Percentiles rank a stretch among this genome's conserved stretches.
Evolutionary conservation across 495 filamentous ascomycete species (phyloP).

Genomic region (Talaromyces ruber): DNA sequence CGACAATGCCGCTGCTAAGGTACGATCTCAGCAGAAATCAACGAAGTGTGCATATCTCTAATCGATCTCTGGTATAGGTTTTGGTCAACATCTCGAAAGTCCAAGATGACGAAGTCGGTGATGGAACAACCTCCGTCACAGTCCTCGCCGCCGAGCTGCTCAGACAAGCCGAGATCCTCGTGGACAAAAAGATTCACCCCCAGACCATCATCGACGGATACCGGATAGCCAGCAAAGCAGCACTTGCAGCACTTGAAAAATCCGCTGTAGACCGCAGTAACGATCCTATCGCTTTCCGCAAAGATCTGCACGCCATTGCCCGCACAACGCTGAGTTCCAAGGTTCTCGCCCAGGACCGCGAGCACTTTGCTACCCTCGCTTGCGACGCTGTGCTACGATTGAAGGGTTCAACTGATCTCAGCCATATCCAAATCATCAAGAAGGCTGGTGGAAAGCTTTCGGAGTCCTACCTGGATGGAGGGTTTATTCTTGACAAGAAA

Average conservation of each 20-base stretch:
- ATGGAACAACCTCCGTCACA: conserved; percentile 87
- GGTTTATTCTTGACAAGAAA: conserved; percentile 97
- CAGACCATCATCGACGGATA: conserved; percentile 99
- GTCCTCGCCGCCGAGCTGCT: conserved; percentile 92
- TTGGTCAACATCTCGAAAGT: conserved; percentile 99
- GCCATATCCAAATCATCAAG: conserved; percentile 98
- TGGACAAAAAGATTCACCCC: conserved; percentile 95
- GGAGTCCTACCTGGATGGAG: conserved; percentile 95
- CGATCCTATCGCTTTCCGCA: conserved; percentile 72
- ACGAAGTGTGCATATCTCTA: too few species aligned
- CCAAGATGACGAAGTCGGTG: conserved; percentile 96
- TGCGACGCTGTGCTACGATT: conserved; percentile 85
- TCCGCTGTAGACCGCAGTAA: conserved; percentile 83
- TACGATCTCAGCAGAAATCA: conserved; percentile 8
- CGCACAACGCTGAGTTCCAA: conserved; percentile 97
- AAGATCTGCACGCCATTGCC: conserved; percentile 84
- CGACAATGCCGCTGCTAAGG: conserved; percentile 94
- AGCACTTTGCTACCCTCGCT: conserved; percentile 87
- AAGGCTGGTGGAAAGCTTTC: conserved; percentile 95
- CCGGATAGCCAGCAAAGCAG: conserved; percentile 87
- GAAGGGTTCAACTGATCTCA: conserved; percentile 87
- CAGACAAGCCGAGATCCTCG: conserved; percentile 92
- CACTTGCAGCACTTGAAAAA: conserved; percentile 73
- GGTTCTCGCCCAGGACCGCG: conserved; percentile 85
- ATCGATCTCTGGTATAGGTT: too few species aligned